Percentiles rank a stretch among this genome's conserved stretches.
These are phyloP conservation scores for Chenopodium berlandieri DNA, from an alignment of 148 eudicot species.

Conservation along the genomic window DNA sequence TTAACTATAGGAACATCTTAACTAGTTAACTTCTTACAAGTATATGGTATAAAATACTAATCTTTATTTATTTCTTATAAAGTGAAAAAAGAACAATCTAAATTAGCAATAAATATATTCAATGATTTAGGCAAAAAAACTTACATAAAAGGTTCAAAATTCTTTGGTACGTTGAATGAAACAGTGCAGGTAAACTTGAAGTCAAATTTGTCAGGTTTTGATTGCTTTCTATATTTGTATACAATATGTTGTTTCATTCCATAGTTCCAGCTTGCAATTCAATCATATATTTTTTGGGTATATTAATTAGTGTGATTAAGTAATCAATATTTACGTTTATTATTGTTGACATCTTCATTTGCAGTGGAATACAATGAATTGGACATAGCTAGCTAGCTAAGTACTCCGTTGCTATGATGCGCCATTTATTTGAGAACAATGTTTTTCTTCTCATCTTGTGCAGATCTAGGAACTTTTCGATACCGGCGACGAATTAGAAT, in stretches of 20 bases:
- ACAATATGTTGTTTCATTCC: background rate
- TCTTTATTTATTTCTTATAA: no score
- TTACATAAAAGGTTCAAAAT: background rate
- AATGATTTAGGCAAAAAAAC: background rate
- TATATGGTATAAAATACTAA: no score
- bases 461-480: constrained; percentile 24
- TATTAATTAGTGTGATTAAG: background rate
- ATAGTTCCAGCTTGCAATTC: background rate
- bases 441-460: constrained; percentile 7
- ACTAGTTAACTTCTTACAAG: no score
- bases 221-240: background rate
- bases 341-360: background rate
- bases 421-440: background rate
- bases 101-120: no score
- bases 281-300: background rate
- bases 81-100: no score
- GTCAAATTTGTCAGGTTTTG: background rate
- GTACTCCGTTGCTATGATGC: background rate
- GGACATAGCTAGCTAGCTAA: background rate
- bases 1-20: no score
- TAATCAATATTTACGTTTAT: no score
- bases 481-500: background rate
- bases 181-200: background rate
- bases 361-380: constrained; percentile 12
- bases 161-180: background rate